Conservation (phyloP, 1,139 yeast species). For the Entelexis sorbosivorans region DNA sequence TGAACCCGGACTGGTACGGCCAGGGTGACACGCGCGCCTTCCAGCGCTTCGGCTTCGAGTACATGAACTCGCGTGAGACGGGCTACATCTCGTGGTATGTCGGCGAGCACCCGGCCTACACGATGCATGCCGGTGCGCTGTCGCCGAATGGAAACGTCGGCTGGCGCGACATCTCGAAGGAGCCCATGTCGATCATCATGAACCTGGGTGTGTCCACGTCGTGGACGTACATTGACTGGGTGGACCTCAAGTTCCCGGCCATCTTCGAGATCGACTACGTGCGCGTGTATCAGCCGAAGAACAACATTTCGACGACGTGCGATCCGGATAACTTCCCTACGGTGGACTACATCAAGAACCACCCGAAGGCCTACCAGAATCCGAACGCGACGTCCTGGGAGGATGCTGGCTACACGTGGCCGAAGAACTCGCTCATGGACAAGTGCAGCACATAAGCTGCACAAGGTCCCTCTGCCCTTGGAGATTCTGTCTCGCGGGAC, state of each 20-base stretch:
- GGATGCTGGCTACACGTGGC: conserved; percentile 55
- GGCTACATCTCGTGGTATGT: conserved; percentile 81
- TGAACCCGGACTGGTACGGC: conserved; percentile 69
- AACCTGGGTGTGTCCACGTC: conserved; percentile 70
- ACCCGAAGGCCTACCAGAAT: conserved; percentile 51
- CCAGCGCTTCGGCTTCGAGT: conserved; percentile 73
- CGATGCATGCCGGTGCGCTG: conserved; percentile 50
- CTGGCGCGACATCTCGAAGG: conserved; percentile 63
- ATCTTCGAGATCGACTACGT: conserved; percentile 62
- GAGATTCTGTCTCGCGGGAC: background rate
- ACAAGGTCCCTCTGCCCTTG: background rate
- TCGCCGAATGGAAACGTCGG: conserved; percentile 79
- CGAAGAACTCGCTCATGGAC: conserved; percentile 43
- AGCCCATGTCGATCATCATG: conserved; percentile 73
- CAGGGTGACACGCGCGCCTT: conserved; percentile 36
- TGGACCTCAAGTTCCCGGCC: conserved; percentile 54
- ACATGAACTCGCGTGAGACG: conserved; percentile 38
- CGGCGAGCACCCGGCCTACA: conserved; percentile 56
- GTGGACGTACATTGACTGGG: conserved; percentile 82
- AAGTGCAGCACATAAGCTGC: conserved; percentile 27
- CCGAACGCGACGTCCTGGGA: conserved; percentile 56
- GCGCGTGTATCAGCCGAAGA: conserved; percentile 63
- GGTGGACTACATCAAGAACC: conserved; percentile 54
- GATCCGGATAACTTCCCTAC: conserved; percentile 72
- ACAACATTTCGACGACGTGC: conserved; percentile 46